Evolutionary conservation across 345 rosid species (phyloP).

Genomic region (Kandelia obovata): DNA sequence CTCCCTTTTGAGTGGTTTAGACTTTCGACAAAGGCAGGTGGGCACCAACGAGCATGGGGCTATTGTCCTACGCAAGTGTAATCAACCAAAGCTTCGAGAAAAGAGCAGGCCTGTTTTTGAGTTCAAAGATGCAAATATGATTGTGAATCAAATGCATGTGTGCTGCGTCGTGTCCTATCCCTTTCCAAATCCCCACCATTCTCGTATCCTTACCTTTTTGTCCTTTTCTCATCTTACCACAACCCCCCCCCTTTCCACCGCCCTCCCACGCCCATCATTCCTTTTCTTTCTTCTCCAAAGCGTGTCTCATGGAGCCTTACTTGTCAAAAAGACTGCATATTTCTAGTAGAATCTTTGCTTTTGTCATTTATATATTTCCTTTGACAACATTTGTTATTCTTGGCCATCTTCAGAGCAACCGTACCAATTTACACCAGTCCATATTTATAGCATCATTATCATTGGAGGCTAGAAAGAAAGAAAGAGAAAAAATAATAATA

Average conservation of each 20-base stretch:
- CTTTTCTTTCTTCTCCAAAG: slow-evolving; percentile 1
- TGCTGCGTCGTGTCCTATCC: background rate
- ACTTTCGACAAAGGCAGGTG: background rate
- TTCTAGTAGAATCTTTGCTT: background rate
- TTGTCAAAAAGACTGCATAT: background rate
- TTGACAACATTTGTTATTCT: too few species aligned
- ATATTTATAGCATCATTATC: too few species aligned
- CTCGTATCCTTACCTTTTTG: background rate
- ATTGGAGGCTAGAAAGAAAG: too few species aligned
- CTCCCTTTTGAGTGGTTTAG: background rate
- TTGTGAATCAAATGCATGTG: background rate
- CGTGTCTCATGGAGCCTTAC: background rate
- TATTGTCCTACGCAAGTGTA: background rate
- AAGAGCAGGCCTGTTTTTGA: background rate
- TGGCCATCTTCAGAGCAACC: too few species aligned
- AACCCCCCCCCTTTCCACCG: background rate
- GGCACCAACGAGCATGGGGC: background rate
- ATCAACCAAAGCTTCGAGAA: background rate
- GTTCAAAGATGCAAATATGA: background rate
- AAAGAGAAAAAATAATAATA: too few species aligned
- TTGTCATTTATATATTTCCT: too few species aligned
- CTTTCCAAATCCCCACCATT: background rate
- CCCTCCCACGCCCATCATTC: background rate
- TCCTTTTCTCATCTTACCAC: too few species aligned
- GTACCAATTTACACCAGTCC: too few species aligned